Base-by-base conservation (phyloP, 768 basidiomycete genomes). In the Amanita jacksonii region DNA sequence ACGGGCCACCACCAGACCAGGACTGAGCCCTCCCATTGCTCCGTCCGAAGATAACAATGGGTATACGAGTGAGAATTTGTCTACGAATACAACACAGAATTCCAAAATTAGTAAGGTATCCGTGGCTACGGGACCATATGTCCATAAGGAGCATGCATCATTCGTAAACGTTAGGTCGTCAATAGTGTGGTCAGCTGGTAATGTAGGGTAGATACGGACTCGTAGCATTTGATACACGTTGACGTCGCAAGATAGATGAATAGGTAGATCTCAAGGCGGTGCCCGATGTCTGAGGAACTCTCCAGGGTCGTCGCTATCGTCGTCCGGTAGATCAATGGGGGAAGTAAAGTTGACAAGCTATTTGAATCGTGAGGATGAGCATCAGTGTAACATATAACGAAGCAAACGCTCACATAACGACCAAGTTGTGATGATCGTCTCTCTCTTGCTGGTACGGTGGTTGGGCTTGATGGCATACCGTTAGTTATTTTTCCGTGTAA, bases 341-440 rank as follows among this genome's bases (percentile, higher is more conserved):
- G 69, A 70, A 23, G 64, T 70, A 47, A 67, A 72, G 43, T 64
- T 62, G 41, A 69, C 52, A 16, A 70, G 58, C 70, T 72, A n/a
- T n/a, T n/a, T n/a, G n/a, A n/a, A n/a, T n/a, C n/a, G n/a, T n/a
- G n/a, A n/a, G n/a, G 43, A 25, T 37, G 18, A 2, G 22, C 12
- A 25, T 48, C 38, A 22, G 18, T 38, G 40, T 13, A 39, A 38
- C n/a, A 28, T 25, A 15, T 6, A 19, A 19, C 12, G 20, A n/a
- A n/a, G n/a, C n/a, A 2, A 15, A 33, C 20, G 53, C 65, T 56
- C 44, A 70, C 70, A 51, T 68, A 72, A 45, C 67, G 69, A 56
- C 69, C 68, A n/a, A 70, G 50, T 16, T 57, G 56, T 16, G 59
- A 57, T 30, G 57, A 22, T 28, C 39, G 49, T 33, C 45, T 20